A percentile compares a stretch with the other conserved stretches of the same genome.
Evolutionary conservation across 306 rosid genomes (phyloP).

Genomic region (Medicago truncatula): DNA sequence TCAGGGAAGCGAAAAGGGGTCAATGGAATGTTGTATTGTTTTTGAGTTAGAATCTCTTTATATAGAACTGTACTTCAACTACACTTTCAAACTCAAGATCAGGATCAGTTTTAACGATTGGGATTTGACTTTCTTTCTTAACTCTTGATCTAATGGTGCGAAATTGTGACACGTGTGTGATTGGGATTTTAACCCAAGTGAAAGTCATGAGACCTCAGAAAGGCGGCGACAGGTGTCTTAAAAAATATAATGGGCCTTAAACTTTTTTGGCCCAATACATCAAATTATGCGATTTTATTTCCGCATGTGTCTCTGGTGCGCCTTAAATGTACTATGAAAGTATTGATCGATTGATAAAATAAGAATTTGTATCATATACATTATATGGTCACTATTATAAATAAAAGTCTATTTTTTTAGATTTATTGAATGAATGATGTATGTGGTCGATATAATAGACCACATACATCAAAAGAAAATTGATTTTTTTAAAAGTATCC

Average conservation of each 20-base stretch:
- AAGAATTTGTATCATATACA: too few relatives aligned
- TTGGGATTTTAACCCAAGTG: not conserved
- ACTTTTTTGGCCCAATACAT: not conserved
- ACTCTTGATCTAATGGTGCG: not conserved
- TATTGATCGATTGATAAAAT: too few relatives aligned
- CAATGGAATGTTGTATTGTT: slow-evolving; percentile 34
- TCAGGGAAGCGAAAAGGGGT: slow-evolving; percentile 42
- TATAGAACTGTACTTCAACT: not conserved
- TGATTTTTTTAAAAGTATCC: too few relatives aligned
- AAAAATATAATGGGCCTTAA: not conserved
- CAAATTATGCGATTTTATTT: too few relatives aligned
- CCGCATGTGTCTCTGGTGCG: too few relatives aligned
- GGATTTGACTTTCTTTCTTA: not conserved
- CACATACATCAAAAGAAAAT: too few relatives aligned
- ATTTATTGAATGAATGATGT: too few relatives aligned
- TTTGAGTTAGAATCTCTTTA: slow-evolving; percentile 15
- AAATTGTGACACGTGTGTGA: not conserved
- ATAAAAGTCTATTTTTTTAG: too few relatives aligned
- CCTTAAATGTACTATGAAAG: too few relatives aligned
- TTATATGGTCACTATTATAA: too few relatives aligned
- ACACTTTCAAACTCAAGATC: slow-evolving; percentile 12
- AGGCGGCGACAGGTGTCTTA: slow-evolving; percentile 31
- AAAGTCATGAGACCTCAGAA: slow-evolving; percentile 5
- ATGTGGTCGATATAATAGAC: too few relatives aligned
- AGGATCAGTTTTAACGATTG: slow-evolving; percentile 15